A percentile compares a stretch with the other conserved stretches of the same genome.
These are phyloP conservation scores for Colletotrichum kahawae DNA, from an alignment of 2,329 filamentous ascomycete genomes.

Conservation along the genomic window DNA sequence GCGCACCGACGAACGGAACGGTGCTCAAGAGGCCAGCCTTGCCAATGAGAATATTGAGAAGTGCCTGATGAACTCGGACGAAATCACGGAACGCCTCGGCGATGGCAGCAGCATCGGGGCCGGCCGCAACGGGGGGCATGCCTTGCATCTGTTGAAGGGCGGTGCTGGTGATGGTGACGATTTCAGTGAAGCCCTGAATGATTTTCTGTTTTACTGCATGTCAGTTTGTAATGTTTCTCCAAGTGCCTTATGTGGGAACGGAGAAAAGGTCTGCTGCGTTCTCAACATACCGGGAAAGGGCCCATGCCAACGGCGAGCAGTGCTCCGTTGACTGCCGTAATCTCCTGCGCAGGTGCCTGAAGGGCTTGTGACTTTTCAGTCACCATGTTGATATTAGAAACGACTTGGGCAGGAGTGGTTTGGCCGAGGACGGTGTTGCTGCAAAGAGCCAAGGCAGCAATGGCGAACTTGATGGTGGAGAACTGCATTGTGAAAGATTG, in stretches of 20 bases:
- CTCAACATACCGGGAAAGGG: conserved; percentile 32
- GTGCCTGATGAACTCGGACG: conserved; percentile 32
- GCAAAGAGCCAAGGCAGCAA: conserved; percentile 22
- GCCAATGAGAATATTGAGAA: conserved; percentile 38
- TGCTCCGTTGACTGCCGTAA: conserved; percentile 29
- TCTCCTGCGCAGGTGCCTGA: conserved; percentile 28
- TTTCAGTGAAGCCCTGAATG: conserved; percentile 33
- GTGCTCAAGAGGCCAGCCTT: conserved; percentile 33
- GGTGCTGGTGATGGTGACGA: conserved; percentile 27
- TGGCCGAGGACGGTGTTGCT: conserved; percentile 21
- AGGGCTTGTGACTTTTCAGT: conserved; percentile 30
- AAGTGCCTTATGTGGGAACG: background rate
- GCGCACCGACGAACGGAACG: conserved; percentile 32
- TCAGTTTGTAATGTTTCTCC: background rate
- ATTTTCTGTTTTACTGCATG: conserved; percentile 24
- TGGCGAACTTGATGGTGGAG: conserved; percentile 21
- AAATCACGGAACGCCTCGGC: conserved; percentile 34
- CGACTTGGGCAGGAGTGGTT: conserved; percentile 24
- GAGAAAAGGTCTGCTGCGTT: background rate
- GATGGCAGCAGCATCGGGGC: conserved; percentile 23
- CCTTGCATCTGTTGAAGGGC: conserved; percentile 25
- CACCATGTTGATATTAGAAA: conserved; percentile 27
- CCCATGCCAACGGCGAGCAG: conserved; percentile 31
- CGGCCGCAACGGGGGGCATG: conserved; percentile 10
- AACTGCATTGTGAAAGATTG: conserved; percentile 18